phyloP scores from a whole-genome alignment of 441 rosid genomes.

The Manihot esculenta region DNA sequence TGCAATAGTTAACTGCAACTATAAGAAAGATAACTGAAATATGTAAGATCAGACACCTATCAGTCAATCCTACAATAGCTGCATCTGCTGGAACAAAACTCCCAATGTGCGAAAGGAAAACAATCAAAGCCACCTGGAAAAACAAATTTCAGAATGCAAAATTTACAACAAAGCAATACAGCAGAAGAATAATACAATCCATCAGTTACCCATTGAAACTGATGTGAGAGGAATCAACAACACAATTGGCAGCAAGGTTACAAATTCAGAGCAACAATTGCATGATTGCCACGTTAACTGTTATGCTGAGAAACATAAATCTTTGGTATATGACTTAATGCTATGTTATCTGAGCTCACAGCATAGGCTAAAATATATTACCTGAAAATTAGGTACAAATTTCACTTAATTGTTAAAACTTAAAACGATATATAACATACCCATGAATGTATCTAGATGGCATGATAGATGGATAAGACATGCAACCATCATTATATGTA shows the following conservation, averaged over 20 bases:
- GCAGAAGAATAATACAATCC: slow-evolving; percentile 2
- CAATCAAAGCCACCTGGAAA: slow-evolving; percentile 89
- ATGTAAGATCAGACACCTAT: slow-evolving; percentile 49
- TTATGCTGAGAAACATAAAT: neutral
- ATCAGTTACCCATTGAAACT: neutral
- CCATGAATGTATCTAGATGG: neutral
- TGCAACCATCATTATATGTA: neutral
- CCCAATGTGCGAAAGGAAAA: slow-evolving; percentile 96
- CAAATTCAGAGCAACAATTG: neutral
- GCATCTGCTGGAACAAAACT: slow-evolving; percentile 98
- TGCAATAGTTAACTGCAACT: slow-evolving; percentile 8
- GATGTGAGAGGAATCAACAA: neutral
- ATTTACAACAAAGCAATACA: slow-evolving; percentile 14
- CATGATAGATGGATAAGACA: neutral
- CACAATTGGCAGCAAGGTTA: neutral
- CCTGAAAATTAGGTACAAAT: neutral
- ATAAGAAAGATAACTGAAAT: slow-evolving; percentile 24
- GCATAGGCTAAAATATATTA: neutral
- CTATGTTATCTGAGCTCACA: neutral
- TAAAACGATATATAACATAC: neutral
- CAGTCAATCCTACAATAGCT: slow-evolving; percentile 94
- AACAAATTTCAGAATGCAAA: slow-evolving; percentile 11
- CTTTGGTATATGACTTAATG: neutral
- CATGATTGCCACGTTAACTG: too few species aligned
- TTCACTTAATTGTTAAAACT: too few species aligned